Conservation (phyloP, 371 early-diverging fungal genomes). For the Amoeboaphelidium protococcarum region DNA sequence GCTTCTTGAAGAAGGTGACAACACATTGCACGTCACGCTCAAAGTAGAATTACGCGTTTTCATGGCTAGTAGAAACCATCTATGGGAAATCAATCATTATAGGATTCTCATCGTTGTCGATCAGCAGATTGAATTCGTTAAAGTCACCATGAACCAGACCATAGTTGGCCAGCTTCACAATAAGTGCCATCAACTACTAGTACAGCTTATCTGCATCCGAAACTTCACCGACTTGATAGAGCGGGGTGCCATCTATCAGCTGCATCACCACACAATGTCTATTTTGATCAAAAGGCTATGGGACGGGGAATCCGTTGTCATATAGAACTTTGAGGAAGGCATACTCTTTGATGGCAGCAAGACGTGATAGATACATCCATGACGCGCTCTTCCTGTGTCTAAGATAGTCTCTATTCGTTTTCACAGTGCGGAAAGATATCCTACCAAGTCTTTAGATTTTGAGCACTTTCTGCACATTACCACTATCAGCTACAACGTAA, state of each 20-base stretch:
- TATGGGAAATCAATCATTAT: conserved; percentile 98
- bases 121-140: conserved; percentile 97
- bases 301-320: conserved; percentile 87
- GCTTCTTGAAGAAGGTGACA: conserved; percentile 63
- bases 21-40: conserved; percentile 97
- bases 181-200: conserved; percentile 70
- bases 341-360: conserved; percentile 87
- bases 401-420: conserved; percentile 89
- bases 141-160: conserved; percentile 99
- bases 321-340: conserved; percentile 86
- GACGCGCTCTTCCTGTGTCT: conserved; percentile 65
- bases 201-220: conserved; percentile 75
- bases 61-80: conserved; percentile 91
- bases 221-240: conserved; percentile 58
- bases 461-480: conserved; percentile 53
- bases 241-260: conserved; percentile 74
- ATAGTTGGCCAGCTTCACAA: conserved; percentile 74
- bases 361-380: conserved; percentile 92
- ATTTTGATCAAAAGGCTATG: conserved; percentile 69
- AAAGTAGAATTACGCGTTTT: conserved; percentile 87
- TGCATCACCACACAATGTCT: conserved; percentile 97
- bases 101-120: conserved; percentile 47
- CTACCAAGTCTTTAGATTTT: conserved; percentile 90
- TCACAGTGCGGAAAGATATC: conserved; percentile 90
- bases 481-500: conserved; percentile 72